Conservation (phyloP, 2,329 filamentous ascomycete species). For the Ophiobolus disseminans region DNA sequence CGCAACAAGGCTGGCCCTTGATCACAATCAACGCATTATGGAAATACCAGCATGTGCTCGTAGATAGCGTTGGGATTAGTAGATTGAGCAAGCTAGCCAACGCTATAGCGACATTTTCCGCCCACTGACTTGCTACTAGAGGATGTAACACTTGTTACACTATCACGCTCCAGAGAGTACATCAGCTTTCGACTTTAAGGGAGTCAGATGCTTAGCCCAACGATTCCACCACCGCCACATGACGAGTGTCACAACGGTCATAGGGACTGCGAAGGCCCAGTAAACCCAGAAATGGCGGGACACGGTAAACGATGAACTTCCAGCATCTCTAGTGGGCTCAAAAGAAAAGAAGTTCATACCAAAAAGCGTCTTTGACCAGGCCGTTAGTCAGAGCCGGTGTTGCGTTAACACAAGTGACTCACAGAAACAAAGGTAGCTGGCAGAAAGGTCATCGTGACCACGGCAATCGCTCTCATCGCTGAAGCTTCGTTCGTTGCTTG, state of each 20-base stretch:
- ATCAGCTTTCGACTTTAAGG: background rate
- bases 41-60: too few relatives aligned
- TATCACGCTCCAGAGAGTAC: too few relatives aligned
- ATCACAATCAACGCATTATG: too few relatives aligned
- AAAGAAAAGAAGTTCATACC: constrained; percentile 21
- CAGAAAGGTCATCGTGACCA: constrained; percentile 32
- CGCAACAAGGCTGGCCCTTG: too few relatives aligned
- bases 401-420: constrained; percentile 2
- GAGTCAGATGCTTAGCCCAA: background rate
- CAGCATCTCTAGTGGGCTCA: constrained; percentile 3
- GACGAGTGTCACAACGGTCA: constrained; percentile 19
- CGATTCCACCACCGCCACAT: constrained; percentile 22
- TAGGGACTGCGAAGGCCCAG: constrained; percentile 18
- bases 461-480: constrained; percentile 30
- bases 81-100: too few relatives aligned
- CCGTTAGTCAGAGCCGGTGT: background rate
- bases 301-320: constrained; percentile 7
- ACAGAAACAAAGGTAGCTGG: constrained; percentile 31
- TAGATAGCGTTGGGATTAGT: too few relatives aligned
- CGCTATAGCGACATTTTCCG: too few relatives aligned
- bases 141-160: too few relatives aligned
- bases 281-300: constrained; percentile 25
- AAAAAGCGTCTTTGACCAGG: constrained; percentile 13
- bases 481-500: constrained; percentile 25
- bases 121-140: too few relatives aligned